Base-by-base conservation (phyloP, 2,329 filamentous ascomycete genomes). In the Dryadomyces quercus-mongolicae region DNA sequence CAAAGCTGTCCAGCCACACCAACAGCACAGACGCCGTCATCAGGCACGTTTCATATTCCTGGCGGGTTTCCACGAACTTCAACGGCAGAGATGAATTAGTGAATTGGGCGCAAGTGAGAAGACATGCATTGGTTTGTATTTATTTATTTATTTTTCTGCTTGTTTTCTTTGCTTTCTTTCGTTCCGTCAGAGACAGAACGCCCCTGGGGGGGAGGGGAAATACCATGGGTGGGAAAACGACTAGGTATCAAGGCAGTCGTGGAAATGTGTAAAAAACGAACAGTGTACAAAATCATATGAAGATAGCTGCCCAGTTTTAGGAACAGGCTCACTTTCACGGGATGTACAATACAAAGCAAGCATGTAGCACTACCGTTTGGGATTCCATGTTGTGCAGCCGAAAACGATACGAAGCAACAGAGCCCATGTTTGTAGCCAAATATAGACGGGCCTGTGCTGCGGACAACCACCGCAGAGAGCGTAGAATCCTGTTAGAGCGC, bases 1-100 rank as follows among this genome's bases (percentile, higher is more conserved):
- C 25, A 31, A 31, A 31, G 25, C 25, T 18, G 16, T n/a, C 5
- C 42, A 44, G n/a, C n/a, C 42, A 22, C 44, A 21, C 10, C 6
- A 2, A 20, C 18, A 10, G 20, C 44, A 46, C 10, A 21, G 10
- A 21, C 18, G 2, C 36, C 36, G n/a, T 44, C 42, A 4, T n/a
- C 15, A 47, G 82, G 81, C 54, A 77, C 84, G 62, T 67, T 88
- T 51, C 83, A 86, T 62, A 77, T 89, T 18, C 85, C 85, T 3
- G 85, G 85, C 12, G 75, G 84, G 60, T 89, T 31, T 51, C 59
- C 56, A 1, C 49, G 31, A 12, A 44, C 43, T 5, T 18, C 51
- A n/a, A 31, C 20, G 7, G 16, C 51, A 6, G 38, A 49, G 20
- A 5, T 40, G 18, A 25, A 20, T 12, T 42, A 31, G 38, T 16